phyloP scores from a whole-genome alignment of 306 rosid genomes.

The Trifolium pratense region DNA sequence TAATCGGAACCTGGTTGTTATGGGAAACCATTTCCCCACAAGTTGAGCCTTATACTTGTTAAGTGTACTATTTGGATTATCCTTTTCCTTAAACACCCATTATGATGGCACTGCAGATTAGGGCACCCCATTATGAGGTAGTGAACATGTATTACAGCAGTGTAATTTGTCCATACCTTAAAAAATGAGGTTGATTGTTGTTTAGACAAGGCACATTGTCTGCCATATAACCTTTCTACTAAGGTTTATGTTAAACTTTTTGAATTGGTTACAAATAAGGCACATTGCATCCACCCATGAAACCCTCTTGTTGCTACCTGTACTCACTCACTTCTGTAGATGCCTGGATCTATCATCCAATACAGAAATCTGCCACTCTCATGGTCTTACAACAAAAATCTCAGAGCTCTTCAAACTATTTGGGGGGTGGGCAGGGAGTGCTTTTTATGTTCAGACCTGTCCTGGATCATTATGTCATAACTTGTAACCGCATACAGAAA shows the following conservation, averaged over 20 bases:
- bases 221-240: background rate
- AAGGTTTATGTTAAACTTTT: too few species aligned
- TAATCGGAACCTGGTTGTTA: too few species aligned
- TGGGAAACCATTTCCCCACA: too few species aligned
- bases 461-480: background rate
- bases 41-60: too few species aligned
- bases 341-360: background rate
- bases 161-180: background rate
- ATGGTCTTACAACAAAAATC: background rate
- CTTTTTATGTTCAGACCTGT: background rate
- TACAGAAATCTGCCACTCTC: background rate
- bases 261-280: too few species aligned
- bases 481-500: too few species aligned
- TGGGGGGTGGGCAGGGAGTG: too few species aligned
- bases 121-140: background rate
- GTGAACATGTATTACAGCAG: background rate
- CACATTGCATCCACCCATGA: too few species aligned
- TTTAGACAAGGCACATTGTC: background rate
- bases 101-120: background rate
- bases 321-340: background rate
- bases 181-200: too few species aligned
- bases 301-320: background rate
- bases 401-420: background rate
- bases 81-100: background rate
- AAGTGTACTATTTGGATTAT: too few species aligned